Evolutionary conservation across 2,329 filamentous ascomycete genomes (phyloP), one percentile per base, ranked within the genome.

Genomic region (Calonectria pteridis): DNA sequence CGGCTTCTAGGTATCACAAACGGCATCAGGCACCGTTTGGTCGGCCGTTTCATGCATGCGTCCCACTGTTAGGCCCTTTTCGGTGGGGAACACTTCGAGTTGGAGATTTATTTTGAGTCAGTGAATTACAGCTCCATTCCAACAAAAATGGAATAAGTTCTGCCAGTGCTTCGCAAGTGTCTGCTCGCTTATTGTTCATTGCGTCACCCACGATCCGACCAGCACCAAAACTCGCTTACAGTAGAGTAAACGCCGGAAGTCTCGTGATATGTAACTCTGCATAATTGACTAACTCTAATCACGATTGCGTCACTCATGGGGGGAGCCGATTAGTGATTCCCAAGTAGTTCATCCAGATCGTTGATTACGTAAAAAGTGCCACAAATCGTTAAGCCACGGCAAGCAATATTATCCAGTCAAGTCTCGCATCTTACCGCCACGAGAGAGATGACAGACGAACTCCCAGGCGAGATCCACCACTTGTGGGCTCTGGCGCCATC

Each of bases 401-500:
- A 23, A 46, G 10, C 9, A 23, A 46, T 23, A 46, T 46, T 46
- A 46, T 46, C 43, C 43, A 46, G 43, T 46, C 43, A 46, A 46
- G 43, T 46, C 43, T n/a, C 6, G 40, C 40, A 5, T 43, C 40
- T n/a, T 18, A 20, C 40, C 40, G n/a, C 40, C 18, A 20, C 6
- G 16, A 43, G 37, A 40, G 1, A 40, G 40, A 23, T 46, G 43
- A 10, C 43, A 14, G 11, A 46, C 20, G n/a, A 46, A 46, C 23
- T 46, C 10, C 0, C 13, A 18, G 6, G 23, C 33, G 28, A 26
- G 37, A 49, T 64, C 59, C 59, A 49, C 59, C 37, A 49, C 16
- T 28, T 49, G 59, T 64, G 59, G 59, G 59, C 59, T 29, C 28
- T 64, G 2, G 40, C 59, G 59, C 59, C 64, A 67, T 50, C 64